These are phyloP conservation scores for Camelina hispida DNA, from an alignment of 345 rosid genomes.

Conservation along the genomic window DNA sequence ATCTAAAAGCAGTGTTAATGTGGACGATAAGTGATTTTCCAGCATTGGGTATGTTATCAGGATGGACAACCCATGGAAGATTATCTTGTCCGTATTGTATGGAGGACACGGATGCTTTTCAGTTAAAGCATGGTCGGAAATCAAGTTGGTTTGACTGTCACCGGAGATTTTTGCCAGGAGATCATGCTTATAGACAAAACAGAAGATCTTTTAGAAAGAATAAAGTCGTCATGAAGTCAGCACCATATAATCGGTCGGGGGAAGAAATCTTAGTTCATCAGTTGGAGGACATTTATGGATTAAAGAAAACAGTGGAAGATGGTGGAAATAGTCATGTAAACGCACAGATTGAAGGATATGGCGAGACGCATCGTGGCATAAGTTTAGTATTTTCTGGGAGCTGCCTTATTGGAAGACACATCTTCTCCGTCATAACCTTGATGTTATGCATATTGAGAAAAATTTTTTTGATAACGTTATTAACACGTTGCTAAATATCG, in stretches of 20 bases:
- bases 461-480: not conserved
- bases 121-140: too few relatives aligned
- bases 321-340: not conserved
- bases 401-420: not conserved
- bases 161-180: not conserved
- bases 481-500: not conserved
- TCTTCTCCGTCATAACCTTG: not conserved
- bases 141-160: too few relatives aligned
- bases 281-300: too few relatives aligned
- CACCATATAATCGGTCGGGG: not conserved
- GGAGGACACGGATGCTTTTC: too few relatives aligned
- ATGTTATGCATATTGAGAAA: too few relatives aligned
- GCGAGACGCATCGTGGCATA: not conserved
- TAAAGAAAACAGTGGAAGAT: not conserved
- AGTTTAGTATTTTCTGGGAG: not conserved
- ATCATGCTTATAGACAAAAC: not conserved
- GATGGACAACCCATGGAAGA: too few relatives aligned
- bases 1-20: too few relatives aligned
- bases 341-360: not conserved
- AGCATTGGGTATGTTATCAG: too few relatives aligned
- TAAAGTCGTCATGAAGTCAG: not conserved
- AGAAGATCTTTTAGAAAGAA: too few relatives aligned
- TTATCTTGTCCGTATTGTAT: too few relatives aligned
- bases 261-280: too few relatives aligned
- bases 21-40: too few relatives aligned